Conservation (phyloP, 257 asterid genomes). For the Primulina tabacum region DNA sequence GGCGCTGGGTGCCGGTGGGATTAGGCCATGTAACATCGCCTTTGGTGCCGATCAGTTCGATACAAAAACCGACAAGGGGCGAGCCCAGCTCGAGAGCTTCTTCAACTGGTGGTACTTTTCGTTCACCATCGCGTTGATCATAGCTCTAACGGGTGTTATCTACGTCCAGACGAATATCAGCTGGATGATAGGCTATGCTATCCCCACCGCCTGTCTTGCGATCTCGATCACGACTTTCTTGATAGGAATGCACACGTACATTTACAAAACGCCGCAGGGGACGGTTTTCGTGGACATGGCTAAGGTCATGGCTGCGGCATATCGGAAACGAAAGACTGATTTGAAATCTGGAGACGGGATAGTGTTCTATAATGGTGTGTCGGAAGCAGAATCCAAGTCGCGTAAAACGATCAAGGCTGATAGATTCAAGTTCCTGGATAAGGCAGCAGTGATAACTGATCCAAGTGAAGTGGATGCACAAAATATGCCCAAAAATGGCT, state of each 20-base stretch:
- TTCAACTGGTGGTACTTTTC: slow-evolving; percentile 91
- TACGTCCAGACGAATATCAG: slow-evolving; percentile 75
- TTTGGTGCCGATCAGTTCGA: slow-evolving; percentile 93
- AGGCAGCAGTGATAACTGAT: slow-evolving; percentile 53
- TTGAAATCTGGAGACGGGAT: background rate
- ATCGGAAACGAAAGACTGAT: slow-evolving; percentile 35
- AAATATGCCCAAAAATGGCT: slow-evolving; percentile 37
- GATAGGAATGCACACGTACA: slow-evolving; percentile 52
- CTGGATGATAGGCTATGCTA: slow-evolving; percentile 64
- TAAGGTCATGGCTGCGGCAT: slow-evolving; percentile 47
- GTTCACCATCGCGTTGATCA: slow-evolving; percentile 65
- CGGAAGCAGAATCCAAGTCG: slow-evolving; percentile 19
- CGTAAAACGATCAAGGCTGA: slow-evolving; percentile 1
- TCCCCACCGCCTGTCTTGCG: slow-evolving; percentile 68
- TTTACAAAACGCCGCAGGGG: slow-evolving; percentile 42
- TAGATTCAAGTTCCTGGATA: slow-evolving; percentile 45
- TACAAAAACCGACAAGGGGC: slow-evolving; percentile 58
- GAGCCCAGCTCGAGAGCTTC: slow-evolving; percentile 66
- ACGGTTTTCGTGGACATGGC: slow-evolving; percentile 58
- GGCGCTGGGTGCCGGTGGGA: slow-evolving; percentile 76
- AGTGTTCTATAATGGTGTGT: slow-evolving; percentile 32
- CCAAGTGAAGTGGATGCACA: slow-evolving; percentile 38
- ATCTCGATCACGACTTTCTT: slow-evolving; percentile 52
- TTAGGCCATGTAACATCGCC: slow-evolving; percentile 84
- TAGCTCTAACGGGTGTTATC: slow-evolving; percentile 67